Evolutionary conservation across 202 grass and related monocot genomes (phyloP), one percentile per base, ranked within the genome.

Genomic region (Carex arenaria): DNA sequence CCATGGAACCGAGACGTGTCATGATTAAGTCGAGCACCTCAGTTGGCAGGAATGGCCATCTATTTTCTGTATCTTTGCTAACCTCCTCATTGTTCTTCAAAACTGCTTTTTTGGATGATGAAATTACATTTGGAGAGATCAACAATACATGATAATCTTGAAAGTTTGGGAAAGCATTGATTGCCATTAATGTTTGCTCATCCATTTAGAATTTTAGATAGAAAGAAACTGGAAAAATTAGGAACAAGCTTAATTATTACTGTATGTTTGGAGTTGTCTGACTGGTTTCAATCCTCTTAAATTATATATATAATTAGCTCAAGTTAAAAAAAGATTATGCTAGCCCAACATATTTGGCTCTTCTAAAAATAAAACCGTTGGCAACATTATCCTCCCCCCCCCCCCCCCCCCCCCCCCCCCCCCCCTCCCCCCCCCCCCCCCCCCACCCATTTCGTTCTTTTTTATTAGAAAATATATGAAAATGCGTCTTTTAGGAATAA

Each of bases 1-100:
- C 87, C 32, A 92, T 84, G 26, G 90, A 85, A 34, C 60, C 76
- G 12, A 94, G 87, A 72, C 85, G 85, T 61, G 74, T 8, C 28
- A 87, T 79, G 71, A 94, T 86, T 76, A 82, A 88, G 7, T 82
- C 84, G 84, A 94, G 42, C 15, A 60, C 19, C 15, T 57, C 57
- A 8, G 12, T 47, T 47, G 43, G 43, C 43, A 47, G 43, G 43
- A 47, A 47, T 6, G 8, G 9, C 43, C 43, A 47, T 64, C 61
- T 11, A 30, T 64, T 64, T 30, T 10, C 23, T 0, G 61, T 1
- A 64, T 65, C 26, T 65, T 15, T 28, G 13, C 32, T 32, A 5
- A 32, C 12, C 28, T 65, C 62, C 62, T 65, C 3, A 14, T 14
- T 65, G 3, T 65, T 30, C 10, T 5, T 65, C 1, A 12, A 32